phyloP scores from a whole-genome alignment of 2,329 filamentous ascomycete genomes.

The Westerdykella sp. region DNA sequence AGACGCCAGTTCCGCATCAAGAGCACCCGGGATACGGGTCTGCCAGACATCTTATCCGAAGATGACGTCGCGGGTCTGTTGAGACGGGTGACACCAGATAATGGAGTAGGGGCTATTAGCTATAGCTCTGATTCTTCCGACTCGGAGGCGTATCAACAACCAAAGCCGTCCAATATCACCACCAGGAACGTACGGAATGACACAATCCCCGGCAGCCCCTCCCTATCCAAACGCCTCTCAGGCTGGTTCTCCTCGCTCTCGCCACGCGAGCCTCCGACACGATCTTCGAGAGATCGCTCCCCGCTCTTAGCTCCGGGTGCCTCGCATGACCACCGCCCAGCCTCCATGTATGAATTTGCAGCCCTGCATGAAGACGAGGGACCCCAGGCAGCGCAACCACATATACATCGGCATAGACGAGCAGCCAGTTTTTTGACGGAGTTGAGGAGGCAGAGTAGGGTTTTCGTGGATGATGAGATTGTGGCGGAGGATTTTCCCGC shows the following conservation, averaged over 20 bases:
- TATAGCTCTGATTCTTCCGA: slow-evolving; percentile 27
- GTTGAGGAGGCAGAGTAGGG: slow-evolving; percentile 41
- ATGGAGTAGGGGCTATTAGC: slow-evolving; percentile 4
- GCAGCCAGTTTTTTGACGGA: slow-evolving; percentile 38
- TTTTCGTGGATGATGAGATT: slow-evolving; percentile 42
- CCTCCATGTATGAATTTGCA: slow-evolving; percentile 35
- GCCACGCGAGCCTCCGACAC: slow-evolving; percentile 8
- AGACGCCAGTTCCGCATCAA: slow-evolving; percentile 39
- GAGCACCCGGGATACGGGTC: slow-evolving; percentile 25
- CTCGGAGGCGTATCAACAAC: slow-evolving; percentile 10
- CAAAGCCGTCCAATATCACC: slow-evolving; percentile 7
- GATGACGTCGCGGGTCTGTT: slow-evolving; percentile 43
- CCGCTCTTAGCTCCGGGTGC: slow-evolving; percentile 10
- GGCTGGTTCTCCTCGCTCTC: slow-evolving; percentile 35
- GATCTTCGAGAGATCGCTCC: slow-evolving; percentile 2
- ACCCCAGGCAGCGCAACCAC: slow-evolving; percentile 2
- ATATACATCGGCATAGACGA: slow-evolving; percentile 11
- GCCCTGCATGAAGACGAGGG: slow-evolving; percentile 18
- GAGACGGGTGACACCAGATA: slow-evolving; percentile 20
- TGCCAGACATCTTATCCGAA: slow-evolving; percentile 40
- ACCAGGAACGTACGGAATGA: slow-evolving; percentile 1
- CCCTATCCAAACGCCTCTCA: slow-evolving; percentile 23
- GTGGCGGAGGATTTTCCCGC: slow-evolving; percentile 13
- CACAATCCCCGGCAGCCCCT: slow-evolving; percentile 23
- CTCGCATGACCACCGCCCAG: slow-evolving; percentile 22